phyloP scores from a whole-genome alignment of 73 alveolate genomes.

The Paramecium sonneborni region DNA sequence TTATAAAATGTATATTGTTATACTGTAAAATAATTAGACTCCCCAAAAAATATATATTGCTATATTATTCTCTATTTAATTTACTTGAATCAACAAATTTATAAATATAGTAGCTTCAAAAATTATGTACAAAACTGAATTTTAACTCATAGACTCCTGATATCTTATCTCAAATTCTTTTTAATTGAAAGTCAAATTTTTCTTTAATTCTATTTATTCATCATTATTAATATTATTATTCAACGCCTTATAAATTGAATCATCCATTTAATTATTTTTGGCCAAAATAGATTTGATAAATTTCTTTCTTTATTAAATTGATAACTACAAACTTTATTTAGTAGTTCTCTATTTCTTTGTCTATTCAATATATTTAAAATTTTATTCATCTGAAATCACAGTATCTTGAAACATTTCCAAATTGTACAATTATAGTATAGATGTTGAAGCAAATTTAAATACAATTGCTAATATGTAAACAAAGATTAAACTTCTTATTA shows the following conservation, averaged over 20 bases:
- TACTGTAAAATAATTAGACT: neutral
- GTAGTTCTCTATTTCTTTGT: neutral
- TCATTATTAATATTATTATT: neutral
- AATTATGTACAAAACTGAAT: neutral
- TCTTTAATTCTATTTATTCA: conserved; percentile 13
- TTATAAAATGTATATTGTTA: neutral
- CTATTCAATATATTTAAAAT: neutral
- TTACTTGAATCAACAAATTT: conserved; percentile 4
- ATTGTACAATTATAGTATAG: neutral
- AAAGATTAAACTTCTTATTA: conserved; percentile 1
- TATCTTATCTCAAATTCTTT: conserved; percentile 3
- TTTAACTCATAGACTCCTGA: neutral
- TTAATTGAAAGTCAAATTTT: neutral
- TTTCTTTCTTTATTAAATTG: neutral
- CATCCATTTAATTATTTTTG: conserved; percentile 26
- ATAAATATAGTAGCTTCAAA: conserved; percentile 18
- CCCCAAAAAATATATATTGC: conserved; percentile 28
- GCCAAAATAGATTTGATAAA: conserved; percentile 10
- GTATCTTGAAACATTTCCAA: neutral
- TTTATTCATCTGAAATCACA: neutral
- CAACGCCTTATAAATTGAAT: conserved; percentile 27
- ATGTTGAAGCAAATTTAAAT: neutral
- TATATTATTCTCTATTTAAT: conserved; percentile 5
- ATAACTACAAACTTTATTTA: neutral
- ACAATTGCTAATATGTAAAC: conserved; percentile 20